Conservation (phyloP, 768 basidiomycete species). For the Podaxis rugospora region DNA sequence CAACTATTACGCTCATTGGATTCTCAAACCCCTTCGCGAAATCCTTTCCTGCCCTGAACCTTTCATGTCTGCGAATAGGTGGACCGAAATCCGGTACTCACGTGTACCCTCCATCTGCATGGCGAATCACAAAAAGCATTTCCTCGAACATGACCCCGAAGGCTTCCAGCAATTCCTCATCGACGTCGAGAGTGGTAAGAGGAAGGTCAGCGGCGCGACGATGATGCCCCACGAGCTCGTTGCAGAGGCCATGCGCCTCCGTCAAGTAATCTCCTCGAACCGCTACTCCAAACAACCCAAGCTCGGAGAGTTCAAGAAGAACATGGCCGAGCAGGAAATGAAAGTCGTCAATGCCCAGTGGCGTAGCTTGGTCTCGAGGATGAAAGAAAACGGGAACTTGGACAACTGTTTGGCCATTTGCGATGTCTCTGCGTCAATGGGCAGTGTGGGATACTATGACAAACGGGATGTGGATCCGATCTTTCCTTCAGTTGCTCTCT, state of each 20-base stretch:
- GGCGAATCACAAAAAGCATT: slow-evolving; percentile 48
- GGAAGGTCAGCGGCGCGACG: slow-evolving; percentile 59
- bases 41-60: slow-evolving; percentile 47
- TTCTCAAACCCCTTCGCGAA: slow-evolving; percentile 54
- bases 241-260: slow-evolving; percentile 25
- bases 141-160: slow-evolving; percentile 53
- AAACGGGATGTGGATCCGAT: slow-evolving; percentile 38
- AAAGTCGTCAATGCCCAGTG: slow-evolving; percentile 64
- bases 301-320: slow-evolving; percentile 23
- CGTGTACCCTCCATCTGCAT: slow-evolving; percentile 63
- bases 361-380: slow-evolving; percentile 49
- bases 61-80: slow-evolving; percentile 56
- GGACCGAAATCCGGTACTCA: slow-evolving; percentile 52
- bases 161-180: slow-evolving; percentile 57
- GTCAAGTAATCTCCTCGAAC: not conserved
- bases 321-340: slow-evolving; percentile 28
- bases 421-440: slow-evolving; percentile 78
- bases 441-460: slow-evolving; percentile 18
- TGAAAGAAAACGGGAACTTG: slow-evolving; percentile 51
- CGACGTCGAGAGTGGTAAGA: slow-evolving; percentile 51
- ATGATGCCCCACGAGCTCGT: slow-evolving; percentile 63
- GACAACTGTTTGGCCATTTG: slow-evolving; percentile 64
- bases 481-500: slow-evolving; percentile 58
- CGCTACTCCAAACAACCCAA: slow-evolving; percentile 16
- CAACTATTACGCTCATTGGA: slow-evolving; percentile 52